Percentiles rank a stretch among this genome's conserved stretches.
These are phyloP conservation scores for Ganoderma resinaceum DNA, from an alignment of 1,284 basidiomycete genomes.

Conservation along the genomic window DNA sequence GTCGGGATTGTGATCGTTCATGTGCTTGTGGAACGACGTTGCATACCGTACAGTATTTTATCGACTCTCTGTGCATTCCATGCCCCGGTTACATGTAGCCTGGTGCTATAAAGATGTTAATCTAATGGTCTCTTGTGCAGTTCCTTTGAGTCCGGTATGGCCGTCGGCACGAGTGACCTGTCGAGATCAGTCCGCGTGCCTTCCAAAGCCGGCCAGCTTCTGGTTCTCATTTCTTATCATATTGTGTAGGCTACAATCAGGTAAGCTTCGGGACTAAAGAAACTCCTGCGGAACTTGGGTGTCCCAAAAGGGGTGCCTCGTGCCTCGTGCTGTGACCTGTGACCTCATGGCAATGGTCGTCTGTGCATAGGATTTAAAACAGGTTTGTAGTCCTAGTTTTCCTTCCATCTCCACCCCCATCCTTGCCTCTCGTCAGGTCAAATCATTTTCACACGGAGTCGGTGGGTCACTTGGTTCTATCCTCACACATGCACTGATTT, in stretches of 20 bases:
- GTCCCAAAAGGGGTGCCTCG: slow-evolving; percentile 6
- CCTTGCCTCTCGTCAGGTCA: background rate
- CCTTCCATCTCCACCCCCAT: background rate
- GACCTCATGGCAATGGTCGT: background rate
- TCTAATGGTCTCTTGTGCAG: slow-evolving; percentile 9
- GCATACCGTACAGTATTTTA: slow-evolving; percentile 9
- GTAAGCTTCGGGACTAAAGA: background rate
- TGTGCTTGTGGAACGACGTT: slow-evolving; percentile 1
- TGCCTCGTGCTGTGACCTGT: slow-evolving; percentile 2
- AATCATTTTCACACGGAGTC: background rate
- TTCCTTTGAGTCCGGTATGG: background rate
- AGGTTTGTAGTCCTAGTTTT: background rate
- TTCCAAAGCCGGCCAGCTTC: background rate
- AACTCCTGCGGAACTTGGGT: background rate
- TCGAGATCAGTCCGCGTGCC: background rate
- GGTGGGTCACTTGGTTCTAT: background rate
- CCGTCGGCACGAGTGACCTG: background rate
- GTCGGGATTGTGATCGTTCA: slow-evolving; percentile 32
- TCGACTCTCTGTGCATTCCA: slow-evolving; percentile 4
- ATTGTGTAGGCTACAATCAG: background rate
- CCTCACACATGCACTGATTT: background rate
- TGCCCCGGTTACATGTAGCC: slow-evolving; percentile 19
- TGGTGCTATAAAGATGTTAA: slow-evolving; percentile 17
- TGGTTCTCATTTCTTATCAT: background rate
- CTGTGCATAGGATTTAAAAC: background rate